Evolutionary conservation across 768 basidiomycete species (phyloP).

Genomic region (Hemileccinum impolitum): DNA sequence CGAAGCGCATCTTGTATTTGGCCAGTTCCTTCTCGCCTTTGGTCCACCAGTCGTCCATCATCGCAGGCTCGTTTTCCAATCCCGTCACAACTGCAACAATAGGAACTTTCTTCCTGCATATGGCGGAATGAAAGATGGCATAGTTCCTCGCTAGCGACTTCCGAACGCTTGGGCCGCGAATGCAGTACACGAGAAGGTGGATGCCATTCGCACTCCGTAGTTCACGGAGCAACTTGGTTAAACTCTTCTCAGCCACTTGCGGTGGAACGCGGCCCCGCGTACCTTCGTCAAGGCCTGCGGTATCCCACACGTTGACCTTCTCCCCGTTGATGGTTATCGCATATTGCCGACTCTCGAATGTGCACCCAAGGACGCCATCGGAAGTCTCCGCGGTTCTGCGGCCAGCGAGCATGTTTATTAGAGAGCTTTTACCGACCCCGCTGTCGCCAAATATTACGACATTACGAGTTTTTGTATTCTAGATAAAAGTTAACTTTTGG

Average conservation of each 20-base stretch:
- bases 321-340: conserved; percentile 13
- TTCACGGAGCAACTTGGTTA: conserved; percentile 29
- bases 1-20: conserved; percentile 35
- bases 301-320: conserved; percentile 30
- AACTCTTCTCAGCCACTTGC: conserved; percentile 24
- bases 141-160: conserved; percentile 30
- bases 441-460: conserved; percentile 44
- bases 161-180: conserved; percentile 29
- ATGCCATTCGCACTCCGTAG: conserved; percentile 29
- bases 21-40: conserved; percentile 31
- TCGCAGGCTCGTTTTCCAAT: conserved; percentile 30
- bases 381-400: conserved; percentile 29
- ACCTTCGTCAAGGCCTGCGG: conserved; percentile 30
- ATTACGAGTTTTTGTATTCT: conserved; percentile 23
- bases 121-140: conserved; percentile 27
- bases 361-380: conserved; percentile 33
- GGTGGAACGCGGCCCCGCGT: conserved; percentile 23
- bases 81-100: conserved; percentile 33
- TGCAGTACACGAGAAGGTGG: conserved; percentile 32
- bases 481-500: not conserved
- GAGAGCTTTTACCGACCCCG: conserved; percentile 42
- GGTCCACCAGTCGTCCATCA: conserved; percentile 40
- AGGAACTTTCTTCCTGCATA: conserved; percentile 31
- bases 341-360: conserved; percentile 31
- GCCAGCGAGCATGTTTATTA: conserved; percentile 41